Evolutionary conservation across 31 red algal genomes (phyloP), one percentile per base, ranked within the genome.

Genomic region (Odonthalia washingtoniensis): DNA sequence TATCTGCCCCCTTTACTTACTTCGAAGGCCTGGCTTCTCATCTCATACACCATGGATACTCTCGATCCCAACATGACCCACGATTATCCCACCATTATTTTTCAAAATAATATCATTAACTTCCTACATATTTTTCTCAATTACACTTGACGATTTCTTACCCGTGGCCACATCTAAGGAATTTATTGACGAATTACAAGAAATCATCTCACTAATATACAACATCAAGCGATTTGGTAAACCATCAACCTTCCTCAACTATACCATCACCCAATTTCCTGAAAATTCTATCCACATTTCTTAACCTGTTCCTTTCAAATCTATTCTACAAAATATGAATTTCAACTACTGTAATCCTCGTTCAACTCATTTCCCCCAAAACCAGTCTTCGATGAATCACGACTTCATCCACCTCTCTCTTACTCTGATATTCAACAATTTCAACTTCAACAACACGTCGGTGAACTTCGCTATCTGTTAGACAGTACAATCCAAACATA

Each of bases 401-500:
- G 1, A 16, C 34, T 28, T 35, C 24, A 35, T 28, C 3, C 18
- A 30, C 49, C 5, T 24, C 49, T 80, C 3, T 3, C 73, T 24
- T 44, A 34, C 39, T 34, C 38, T 57, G 43, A 34, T 24, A 33
- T 35, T 12, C n/a, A 24, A 21, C 24, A 31, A 57, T 78, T n/a
- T n/a, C n/a, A n/a, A n/a, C n/a, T 57, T 5, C 3, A 40, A 0
- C 46, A 28, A 61, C 17, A 38, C n/a, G 3, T 61, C 1, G 75
- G 44, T 16, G 45, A 32, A 61, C 2, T 6, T 1, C 27, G 75
- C 1, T 78, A 78, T 45, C 28, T 78, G 34, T 3, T 27, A 53
- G 75, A 78, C 3, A 78, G 4, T 45, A 52, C 75, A 30, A 28
- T 4, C 73, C 46, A 0, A 45, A 78, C n/a, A 60, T 52, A 60